Conservation (phyloP, 2,329 filamentous ascomycete genomes). For the Diaporthe destruens region DNA sequence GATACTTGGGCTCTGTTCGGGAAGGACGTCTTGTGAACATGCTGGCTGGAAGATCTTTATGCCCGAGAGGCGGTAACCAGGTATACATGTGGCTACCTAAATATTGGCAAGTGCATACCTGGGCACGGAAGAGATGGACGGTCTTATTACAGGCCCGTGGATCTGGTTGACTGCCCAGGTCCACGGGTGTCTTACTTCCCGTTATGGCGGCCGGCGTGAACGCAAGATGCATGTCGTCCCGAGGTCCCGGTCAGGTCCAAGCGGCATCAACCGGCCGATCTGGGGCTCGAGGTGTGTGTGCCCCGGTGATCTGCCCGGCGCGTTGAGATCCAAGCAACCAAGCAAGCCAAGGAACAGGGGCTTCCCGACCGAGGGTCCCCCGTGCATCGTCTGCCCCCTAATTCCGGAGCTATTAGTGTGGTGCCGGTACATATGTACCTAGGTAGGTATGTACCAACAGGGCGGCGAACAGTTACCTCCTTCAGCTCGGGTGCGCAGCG, state of each 20-base stretch:
- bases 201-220: neutral
- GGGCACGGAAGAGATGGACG: neutral
- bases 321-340: conserved; percentile 13
- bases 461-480: too few relatives aligned
- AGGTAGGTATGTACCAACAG: too few relatives aligned
- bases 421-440: too few relatives aligned
- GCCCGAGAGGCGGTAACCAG: neutral
- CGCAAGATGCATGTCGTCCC: neutral
- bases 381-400: neutral
- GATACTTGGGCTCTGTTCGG: neutral
- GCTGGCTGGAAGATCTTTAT: neutral
- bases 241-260: neutral
- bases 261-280: neutral
- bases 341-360: conserved; percentile 10
- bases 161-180: too few relatives aligned
- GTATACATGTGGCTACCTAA: neutral
- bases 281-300: neutral
- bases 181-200: too few relatives aligned
- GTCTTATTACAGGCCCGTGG: neutral
- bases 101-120: too few relatives aligned
- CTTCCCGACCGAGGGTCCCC: neutral
- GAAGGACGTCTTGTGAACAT: neutral
- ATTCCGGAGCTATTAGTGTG: neutral
- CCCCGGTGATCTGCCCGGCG: neutral
- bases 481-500: neutral